Evolutionary conservation across 2,329 filamentous ascomycete species (phyloP).

Genomic region (Penicillium griseofulvum): DNA sequence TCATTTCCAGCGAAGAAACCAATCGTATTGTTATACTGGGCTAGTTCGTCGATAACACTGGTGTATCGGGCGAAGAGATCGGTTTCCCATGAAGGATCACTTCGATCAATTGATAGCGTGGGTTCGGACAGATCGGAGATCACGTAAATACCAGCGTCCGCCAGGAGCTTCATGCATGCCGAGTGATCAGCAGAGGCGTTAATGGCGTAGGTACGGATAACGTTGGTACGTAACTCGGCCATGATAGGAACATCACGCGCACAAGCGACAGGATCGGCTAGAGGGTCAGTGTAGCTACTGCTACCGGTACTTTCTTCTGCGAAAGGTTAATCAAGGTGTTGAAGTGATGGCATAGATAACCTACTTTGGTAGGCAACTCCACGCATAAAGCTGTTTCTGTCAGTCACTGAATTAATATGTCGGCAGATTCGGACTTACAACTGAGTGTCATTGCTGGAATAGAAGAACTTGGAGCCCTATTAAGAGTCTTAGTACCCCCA

Average conservation of each 20-base stretch:
- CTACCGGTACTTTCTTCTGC: conserved; percentile 49
- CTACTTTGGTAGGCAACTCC: conserved; percentile 84
- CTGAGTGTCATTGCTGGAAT: conserved; percentile 70
- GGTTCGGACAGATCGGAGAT: conserved; percentile 85
- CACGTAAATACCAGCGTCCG: conserved; percentile 85
- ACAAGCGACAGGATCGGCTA: conserved; percentile 68
- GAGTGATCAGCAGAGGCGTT: conserved; percentile 73
- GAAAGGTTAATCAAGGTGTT: conserved; percentile 10
- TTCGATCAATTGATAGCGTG: conserved; percentile 75
- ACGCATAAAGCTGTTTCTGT: conserved; percentile 66
- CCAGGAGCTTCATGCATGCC: conserved; percentile 76
- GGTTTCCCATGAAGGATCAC: conserved; percentile 71
- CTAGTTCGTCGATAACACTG: conserved; percentile 73
- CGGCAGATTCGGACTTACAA: conserved; percentile 52
- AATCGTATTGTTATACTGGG: conserved; percentile 80
- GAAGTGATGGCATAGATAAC: conserved; percentile 19
- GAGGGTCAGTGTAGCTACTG: conserved; percentile 70
- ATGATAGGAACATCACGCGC: conserved; percentile 79
- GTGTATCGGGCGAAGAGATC: conserved; percentile 75
- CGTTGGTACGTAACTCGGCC: conserved; percentile 75
- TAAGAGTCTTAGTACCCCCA: not conserved
- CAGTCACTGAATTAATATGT: conserved; percentile 30
- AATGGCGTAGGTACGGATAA: conserved; percentile 88
- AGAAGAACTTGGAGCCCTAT: conserved; percentile 80
- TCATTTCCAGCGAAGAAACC: conserved; percentile 98